Conservation (phyloP, 2,329 filamentous ascomycete genomes). For the Verticillium nubilum region DNA sequence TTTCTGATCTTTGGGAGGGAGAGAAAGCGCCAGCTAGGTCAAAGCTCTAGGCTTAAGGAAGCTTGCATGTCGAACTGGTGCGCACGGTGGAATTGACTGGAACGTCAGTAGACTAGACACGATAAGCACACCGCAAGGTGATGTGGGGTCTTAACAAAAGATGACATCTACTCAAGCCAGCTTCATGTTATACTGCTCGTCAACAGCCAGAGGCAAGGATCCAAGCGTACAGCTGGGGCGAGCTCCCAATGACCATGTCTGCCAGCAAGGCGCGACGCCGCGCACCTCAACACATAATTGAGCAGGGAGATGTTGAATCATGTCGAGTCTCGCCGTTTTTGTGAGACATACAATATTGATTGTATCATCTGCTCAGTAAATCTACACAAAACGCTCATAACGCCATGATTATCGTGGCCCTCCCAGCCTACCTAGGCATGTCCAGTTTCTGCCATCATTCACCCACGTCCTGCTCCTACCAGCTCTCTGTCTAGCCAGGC, state of each 20-base stretch:
- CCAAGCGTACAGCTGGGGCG: too few relatives aligned
- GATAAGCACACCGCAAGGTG: too few relatives aligned
- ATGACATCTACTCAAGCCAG: too few relatives aligned
- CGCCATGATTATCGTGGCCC: background rate
- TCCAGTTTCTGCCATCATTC: background rate
- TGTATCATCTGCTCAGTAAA: conserved; percentile 14
- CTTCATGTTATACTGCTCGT: too few relatives aligned
- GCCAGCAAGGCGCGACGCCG: too few relatives aligned
- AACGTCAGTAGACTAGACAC: too few relatives aligned
- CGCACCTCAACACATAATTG: background rate
- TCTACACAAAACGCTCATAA: conserved; percentile 10
- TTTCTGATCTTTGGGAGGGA: background rate
- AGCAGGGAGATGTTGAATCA: background rate
- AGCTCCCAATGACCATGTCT: too few relatives aligned
- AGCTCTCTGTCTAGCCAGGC: background rate
- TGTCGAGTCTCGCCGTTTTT: conserved; percentile 5
- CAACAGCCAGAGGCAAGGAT: too few relatives aligned
- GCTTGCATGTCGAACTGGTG: background rate
- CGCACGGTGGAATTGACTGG: background rate
- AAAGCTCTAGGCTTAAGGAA: background rate
- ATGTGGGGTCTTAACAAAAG: too few relatives aligned
- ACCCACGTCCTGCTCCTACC: background rate
- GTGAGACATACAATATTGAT: conserved; percentile 10
- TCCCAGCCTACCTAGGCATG: background rate
- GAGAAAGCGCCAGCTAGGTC: background rate